A percentile compares a stretch with the other conserved stretches of the same genome.
Evolutionary conservation across 2,329 filamentous ascomycete genomes (phyloP).

Genomic region (Arthrobotrys pseudoclavata): DNA sequence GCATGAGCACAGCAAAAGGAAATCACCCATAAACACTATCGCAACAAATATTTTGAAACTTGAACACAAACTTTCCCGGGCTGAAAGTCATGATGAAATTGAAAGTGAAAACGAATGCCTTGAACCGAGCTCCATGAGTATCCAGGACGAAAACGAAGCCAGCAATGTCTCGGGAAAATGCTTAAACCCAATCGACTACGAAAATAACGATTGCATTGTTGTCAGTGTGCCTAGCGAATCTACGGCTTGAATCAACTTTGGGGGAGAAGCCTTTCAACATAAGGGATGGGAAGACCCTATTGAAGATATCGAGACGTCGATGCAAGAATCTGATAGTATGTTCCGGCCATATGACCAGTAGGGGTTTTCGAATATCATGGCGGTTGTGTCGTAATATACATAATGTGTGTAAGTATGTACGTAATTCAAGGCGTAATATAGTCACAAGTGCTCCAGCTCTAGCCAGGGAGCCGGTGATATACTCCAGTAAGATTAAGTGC

Average conservation of each 20-base stretch:
- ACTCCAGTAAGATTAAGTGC: too few relatives aligned
- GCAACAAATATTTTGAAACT: background rate
- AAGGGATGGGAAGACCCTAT: background rate
- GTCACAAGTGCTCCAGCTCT: too few relatives aligned
- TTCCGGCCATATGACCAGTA: too few relatives aligned
- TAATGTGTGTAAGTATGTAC: too few relatives aligned
- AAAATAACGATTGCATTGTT: background rate
- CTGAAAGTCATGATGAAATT: background rate
- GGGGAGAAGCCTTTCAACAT: background rate
- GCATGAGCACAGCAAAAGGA: background rate
- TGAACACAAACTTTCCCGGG: background rate
- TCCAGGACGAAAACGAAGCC: too few relatives aligned
- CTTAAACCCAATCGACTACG: background rate
- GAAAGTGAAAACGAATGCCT: background rate
- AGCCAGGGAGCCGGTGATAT: too few relatives aligned
- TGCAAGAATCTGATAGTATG: background rate
- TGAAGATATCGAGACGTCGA: background rate
- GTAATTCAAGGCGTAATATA: too few relatives aligned
- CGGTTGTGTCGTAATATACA: too few relatives aligned
- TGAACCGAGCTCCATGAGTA: background rate
- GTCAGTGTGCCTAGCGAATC: background rate
- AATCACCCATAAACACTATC: background rate
- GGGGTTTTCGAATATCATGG: too few relatives aligned
- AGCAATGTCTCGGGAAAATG: background rate
- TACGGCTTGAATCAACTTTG: background rate